These are phyloP conservation scores for Cyberlindnera xylosilytica DNA, from an alignment of 805 yeast species.

Conservation along the genomic window DNA sequence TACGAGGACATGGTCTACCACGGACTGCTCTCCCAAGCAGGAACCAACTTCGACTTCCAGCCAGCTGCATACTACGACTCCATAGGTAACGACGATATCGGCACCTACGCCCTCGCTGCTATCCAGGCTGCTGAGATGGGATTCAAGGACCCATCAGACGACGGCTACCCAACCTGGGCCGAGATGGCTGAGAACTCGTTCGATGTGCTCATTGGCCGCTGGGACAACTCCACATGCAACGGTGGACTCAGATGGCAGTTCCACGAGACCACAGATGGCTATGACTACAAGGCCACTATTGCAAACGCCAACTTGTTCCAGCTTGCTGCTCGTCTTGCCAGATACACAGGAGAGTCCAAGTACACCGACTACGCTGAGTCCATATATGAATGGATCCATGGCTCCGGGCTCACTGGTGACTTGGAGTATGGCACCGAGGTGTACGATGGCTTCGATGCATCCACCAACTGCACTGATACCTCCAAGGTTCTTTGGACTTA, in stretches of 20 bases:
- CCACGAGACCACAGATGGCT: constrained; percentile 50
- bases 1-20: constrained; percentile 52
- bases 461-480: constrained; percentile 56
- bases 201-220: constrained; percentile 53
- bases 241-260: constrained; percentile 77
- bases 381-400: constrained; percentile 59
- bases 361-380: constrained; percentile 50
- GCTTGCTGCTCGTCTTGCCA: constrained; percentile 59
- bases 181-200: constrained; percentile 55
- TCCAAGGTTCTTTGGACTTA: constrained; percentile 74
- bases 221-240: constrained; percentile 53
- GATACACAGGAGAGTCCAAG: constrained; percentile 49
- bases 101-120: constrained; percentile 63
- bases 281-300: constrained; percentile 59
- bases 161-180: constrained; percentile 46
- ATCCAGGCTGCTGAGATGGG: constrained; percentile 62
- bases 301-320: constrained; percentile 66
- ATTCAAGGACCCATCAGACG: constrained; percentile 44
- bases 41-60: constrained; percentile 49
- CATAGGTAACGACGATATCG: constrained; percentile 72
- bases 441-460: constrained; percentile 69
- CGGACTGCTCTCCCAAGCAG: constrained; percentile 44
- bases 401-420: constrained; percentile 42
- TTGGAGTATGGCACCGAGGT: constrained; percentile 36
- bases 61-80: constrained; percentile 55